These are phyloP conservation scores for Mycena leptocephala DNA, from an alignment of 768 basidiomycete species.

Conservation along the genomic window DNA sequence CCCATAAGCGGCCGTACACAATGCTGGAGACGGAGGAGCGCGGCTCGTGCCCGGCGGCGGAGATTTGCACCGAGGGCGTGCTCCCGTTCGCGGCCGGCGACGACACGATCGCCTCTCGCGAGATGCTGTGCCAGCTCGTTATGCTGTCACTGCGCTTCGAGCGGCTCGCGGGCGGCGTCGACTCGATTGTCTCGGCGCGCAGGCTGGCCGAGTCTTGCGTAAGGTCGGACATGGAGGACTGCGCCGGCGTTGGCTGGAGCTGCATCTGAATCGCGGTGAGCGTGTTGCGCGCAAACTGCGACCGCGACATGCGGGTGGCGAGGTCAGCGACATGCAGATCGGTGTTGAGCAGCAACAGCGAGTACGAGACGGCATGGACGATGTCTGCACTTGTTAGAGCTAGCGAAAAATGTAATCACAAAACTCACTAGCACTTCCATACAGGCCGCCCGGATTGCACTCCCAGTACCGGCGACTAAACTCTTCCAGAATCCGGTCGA, in stretches of 20 bases:
- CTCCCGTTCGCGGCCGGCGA: slow-evolving; percentile 67
- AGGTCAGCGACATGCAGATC: slow-evolving; percentile 97
- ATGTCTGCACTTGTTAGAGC: slow-evolving; percentile 68
- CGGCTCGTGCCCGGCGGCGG: slow-evolving; percentile 57
- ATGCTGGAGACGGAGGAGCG: slow-evolving; percentile 46
- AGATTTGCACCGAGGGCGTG: slow-evolving; percentile 74
- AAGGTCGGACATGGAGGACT: slow-evolving; percentile 73
- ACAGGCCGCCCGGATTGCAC: slow-evolving; percentile 87
- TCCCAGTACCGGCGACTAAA: slow-evolving; percentile 95
- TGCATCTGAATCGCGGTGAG: slow-evolving; percentile 89
- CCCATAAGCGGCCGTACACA: slow-evolving; percentile 82
- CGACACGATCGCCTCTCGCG: slow-evolving; percentile 67
- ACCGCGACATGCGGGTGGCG: slow-evolving; percentile 89
- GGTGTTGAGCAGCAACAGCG: slow-evolving; percentile 94
- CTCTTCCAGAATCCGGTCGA: slow-evolving; percentile 95
- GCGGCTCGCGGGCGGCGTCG: slow-evolving; percentile 52
- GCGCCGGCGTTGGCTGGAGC: slow-evolving; percentile 70
- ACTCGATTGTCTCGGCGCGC: slow-evolving; percentile 65
- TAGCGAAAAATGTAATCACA: neutral
- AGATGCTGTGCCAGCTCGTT: slow-evolving; percentile 88
- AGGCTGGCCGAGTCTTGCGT: slow-evolving; percentile 80
- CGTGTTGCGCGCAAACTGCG: slow-evolving; percentile 94
- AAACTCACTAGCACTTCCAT: slow-evolving; percentile 86
- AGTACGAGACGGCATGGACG: slow-evolving; percentile 96
- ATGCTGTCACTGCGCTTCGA: slow-evolving; percentile 88